Percentiles rank a stretch among this genome's conserved stretches.
Conservation (phyloP, 1,284 basidiomycete genomes). For the Ustilago bromivora region DNA sequence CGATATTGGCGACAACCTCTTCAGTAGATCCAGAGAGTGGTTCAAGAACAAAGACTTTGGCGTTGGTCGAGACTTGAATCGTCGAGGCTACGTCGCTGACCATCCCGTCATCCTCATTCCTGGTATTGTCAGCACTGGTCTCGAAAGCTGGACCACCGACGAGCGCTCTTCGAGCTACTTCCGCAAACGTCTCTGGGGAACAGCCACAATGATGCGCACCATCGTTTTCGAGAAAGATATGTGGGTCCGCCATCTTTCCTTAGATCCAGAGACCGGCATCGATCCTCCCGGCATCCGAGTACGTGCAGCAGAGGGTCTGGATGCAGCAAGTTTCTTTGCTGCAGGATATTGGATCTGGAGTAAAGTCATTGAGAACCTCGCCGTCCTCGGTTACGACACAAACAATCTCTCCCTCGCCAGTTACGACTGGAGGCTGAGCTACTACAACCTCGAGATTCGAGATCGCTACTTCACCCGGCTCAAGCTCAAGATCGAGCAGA, state of each 20-base stretch:
- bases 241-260: conserved; percentile 90
- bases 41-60: conserved; percentile 65
- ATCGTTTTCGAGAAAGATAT: conserved; percentile 84
- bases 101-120: conserved; percentile 68
- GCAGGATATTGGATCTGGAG: conserved; percentile 91
- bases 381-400: conserved; percentile 71
- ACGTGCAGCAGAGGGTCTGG: conserved; percentile 83
- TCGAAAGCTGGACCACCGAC: conserved; percentile 67
- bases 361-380: conserved; percentile 83
- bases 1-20: conserved; percentile 62
- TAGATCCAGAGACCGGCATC: conserved; percentile 88
- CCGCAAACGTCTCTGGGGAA: conserved; percentile 67
- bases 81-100: conserved; percentile 56
- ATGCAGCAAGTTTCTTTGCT: conserved; percentile 88
- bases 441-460: conserved; percentile 85
- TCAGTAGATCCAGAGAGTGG: conserved; percentile 59
- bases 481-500: conserved; percentile 85
- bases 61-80: conserved; percentile 53
- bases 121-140: conserved; percentile 67
- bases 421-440: conserved; percentile 78
- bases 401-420: conserved; percentile 66
- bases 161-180: conserved; percentile 56
- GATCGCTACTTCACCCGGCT: conserved; percentile 92
- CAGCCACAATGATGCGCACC: conserved; percentile 81
- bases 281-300: conserved; percentile 91